Percentiles rank a stretch among this genome's conserved stretches.
These are phyloP conservation scores for Calocybe cyanea DNA, from an alignment of 768 basidiomycete genomes.

Conservation along the genomic window DNA sequence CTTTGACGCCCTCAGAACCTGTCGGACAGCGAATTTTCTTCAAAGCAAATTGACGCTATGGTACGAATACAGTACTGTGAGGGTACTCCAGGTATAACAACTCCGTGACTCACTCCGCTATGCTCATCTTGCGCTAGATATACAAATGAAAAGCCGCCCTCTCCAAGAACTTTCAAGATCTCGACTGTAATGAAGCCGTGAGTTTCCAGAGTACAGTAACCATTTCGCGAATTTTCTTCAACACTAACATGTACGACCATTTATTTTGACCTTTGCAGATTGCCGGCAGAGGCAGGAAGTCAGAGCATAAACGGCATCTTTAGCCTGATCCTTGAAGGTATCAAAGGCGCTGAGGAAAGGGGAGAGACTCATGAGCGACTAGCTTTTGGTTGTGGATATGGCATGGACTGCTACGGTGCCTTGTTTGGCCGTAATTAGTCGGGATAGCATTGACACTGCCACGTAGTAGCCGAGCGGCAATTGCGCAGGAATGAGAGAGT, in stretches of 20 bases:
- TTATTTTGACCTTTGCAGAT: slow-evolving; percentile 89
- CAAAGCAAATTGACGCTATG: slow-evolving; percentile 85
- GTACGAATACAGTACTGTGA: slow-evolving; percentile 8
- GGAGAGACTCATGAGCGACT: slow-evolving; percentile 23
- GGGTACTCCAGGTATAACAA: not conserved
- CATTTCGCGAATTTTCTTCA: too few species aligned
- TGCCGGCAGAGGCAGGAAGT: slow-evolving; percentile 79
- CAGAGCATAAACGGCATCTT: slow-evolving; percentile 79
- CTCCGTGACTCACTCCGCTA: slow-evolving; percentile 58
- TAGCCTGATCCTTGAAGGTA: slow-evolving; percentile 66
- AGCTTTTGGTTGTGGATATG: not conserved
- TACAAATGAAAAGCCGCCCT: slow-evolving; percentile 94
- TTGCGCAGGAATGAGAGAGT: too few species aligned
- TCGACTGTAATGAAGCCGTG: slow-evolving; percentile 50
- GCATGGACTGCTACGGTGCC: not conserved
- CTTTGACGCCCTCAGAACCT: slow-evolving; percentile 82
- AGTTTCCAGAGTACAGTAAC: too few species aligned
- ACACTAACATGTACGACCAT: slow-evolving; percentile 83
- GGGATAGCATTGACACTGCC: slow-evolving; percentile 11
- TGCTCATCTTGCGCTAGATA: slow-evolving; percentile 84
- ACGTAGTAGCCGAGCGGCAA: too few species aligned
- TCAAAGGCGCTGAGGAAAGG: slow-evolving; percentile 48
- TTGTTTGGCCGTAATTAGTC: slow-evolving; percentile 6
- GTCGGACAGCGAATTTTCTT: slow-evolving; percentile 96
- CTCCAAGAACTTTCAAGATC: slow-evolving; percentile 89